phyloP scores from a whole-genome alignment of 2,329 filamentous ascomycete genomes.

The Didymella keratinophila region DNA sequence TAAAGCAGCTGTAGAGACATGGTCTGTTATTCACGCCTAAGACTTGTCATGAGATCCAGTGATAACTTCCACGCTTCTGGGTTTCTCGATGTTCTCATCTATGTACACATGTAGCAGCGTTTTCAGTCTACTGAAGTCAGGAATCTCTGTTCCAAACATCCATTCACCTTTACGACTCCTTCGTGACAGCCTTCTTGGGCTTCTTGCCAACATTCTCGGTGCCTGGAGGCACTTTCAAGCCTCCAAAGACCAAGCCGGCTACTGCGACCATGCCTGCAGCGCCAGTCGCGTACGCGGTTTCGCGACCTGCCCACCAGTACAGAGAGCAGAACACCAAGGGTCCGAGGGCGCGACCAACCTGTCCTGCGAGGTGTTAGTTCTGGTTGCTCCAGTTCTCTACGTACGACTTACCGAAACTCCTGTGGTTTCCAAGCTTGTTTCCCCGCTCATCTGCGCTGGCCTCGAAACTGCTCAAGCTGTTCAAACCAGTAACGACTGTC shows the following conservation, averaged over 20 bases:
- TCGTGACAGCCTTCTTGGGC: slow-evolving; percentile 21
- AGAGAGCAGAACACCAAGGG: slow-evolving; percentile 91
- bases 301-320: slow-evolving; percentile 97
- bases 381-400: neutral
- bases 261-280: slow-evolving; percentile 82
- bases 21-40: neutral
- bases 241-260: slow-evolving; percentile 72
- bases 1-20: neutral
- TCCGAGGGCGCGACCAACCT: slow-evolving; percentile 85
- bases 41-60: neutral
- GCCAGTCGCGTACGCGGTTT: slow-evolving; percentile 83
- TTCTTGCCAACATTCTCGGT: slow-evolving; percentile 45
- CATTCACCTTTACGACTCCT: neutral
- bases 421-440: slow-evolving; percentile 82
- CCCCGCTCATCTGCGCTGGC: slow-evolving; percentile 81
- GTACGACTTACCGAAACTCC: slow-evolving; percentile 63
- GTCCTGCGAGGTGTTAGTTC: slow-evolving; percentile 64
- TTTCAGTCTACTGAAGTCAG: neutral
- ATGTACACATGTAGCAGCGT: neutral
- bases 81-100: neutral
- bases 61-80: neutral
- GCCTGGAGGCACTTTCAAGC: slow-evolving; percentile 70
- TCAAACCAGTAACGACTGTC: slow-evolving; percentile 92
- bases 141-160: neutral
- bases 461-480: slow-evolving; percentile 90